phyloP scores from a whole-genome alignment of 2,329 filamentous ascomycete species.

The Coniella vitis region DNA sequence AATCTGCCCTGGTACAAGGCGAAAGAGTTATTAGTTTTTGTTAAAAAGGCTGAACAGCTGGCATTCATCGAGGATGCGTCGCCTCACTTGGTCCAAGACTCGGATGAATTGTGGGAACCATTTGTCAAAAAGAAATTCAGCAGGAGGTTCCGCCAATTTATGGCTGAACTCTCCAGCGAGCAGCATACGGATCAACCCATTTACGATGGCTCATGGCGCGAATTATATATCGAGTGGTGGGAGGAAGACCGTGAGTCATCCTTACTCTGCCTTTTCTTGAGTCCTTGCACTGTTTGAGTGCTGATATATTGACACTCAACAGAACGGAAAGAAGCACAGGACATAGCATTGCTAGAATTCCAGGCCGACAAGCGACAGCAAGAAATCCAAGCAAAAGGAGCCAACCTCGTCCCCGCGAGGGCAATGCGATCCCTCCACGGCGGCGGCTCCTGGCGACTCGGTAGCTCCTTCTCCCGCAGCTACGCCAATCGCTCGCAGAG shows the following conservation, averaged over 20 bases:
- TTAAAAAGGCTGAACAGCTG: constrained; percentile 70
- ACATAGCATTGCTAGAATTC: not conserved
- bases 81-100: constrained; percentile 65
- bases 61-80: constrained; percentile 66
- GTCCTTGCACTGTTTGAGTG: not conserved
- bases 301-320: not conserved
- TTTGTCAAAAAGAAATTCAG: constrained; percentile 76
- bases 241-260: constrained; percentile 17
- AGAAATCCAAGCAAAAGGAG: not conserved
- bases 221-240: constrained; percentile 4
- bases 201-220: constrained; percentile 55
- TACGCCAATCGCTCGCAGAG: constrained; percentile 27
- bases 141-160: constrained; percentile 43
- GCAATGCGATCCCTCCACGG: constrained; percentile 23
- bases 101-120: constrained; percentile 63
- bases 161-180: constrained; percentile 35
- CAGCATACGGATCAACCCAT: constrained; percentile 56
- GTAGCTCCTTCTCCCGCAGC: not conserved
- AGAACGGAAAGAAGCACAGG: not conserved
- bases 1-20: constrained; percentile 48
- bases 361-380: not conserved
- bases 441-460: not conserved
- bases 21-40: constrained; percentile 59
- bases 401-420: constrained; percentile 10
- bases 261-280: not conserved